These are phyloP conservation scores for Zygoascus hellenicus DNA, from an alignment of 1,139 yeast species.

Conservation along the genomic window DNA sequence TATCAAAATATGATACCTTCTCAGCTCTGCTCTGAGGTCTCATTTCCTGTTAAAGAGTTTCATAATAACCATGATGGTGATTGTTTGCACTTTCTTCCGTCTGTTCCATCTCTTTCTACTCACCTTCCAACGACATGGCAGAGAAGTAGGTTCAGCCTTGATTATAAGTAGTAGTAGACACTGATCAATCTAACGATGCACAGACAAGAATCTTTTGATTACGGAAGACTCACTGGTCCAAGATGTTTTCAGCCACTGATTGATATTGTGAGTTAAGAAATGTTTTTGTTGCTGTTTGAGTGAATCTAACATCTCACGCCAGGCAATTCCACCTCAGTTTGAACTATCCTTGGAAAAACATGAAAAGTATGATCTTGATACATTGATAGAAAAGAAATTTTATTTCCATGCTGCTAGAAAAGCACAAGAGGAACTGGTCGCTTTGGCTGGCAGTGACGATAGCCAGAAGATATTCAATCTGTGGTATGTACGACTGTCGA, in stretches of 20 bases:
- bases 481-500: conserved; percentile 24
- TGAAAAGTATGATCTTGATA: conserved; percentile 15
- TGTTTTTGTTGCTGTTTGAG: neutral
- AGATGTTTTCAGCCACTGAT: conserved; percentile 24
- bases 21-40: too few relatives aligned
- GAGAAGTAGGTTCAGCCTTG: neutral
- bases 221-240: conserved; percentile 16
- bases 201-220: conserved; percentile 1
- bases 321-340: conserved; percentile 23
- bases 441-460: conserved; percentile 13
- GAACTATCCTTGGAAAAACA: conserved; percentile 16
- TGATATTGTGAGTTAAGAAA: conserved; percentile 13
- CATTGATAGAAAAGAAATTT: conserved; percentile 19
- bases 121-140: neutral
- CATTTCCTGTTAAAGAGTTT: too few relatives aligned
- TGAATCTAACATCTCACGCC: neutral
- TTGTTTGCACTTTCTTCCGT: too few relatives aligned
- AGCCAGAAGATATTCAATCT: conserved; percentile 18
- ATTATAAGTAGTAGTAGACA: too few relatives aligned
- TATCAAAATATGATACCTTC: too few relatives aligned
- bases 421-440: conserved; percentile 19
- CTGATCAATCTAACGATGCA: neutral
- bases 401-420: conserved; percentile 24
- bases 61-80: too few relatives aligned
- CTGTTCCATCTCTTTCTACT: too few relatives aligned